phyloP scores from a whole-genome alignment of 768 basidiomycete genomes.

The Lactifluus piperatus region DNA sequence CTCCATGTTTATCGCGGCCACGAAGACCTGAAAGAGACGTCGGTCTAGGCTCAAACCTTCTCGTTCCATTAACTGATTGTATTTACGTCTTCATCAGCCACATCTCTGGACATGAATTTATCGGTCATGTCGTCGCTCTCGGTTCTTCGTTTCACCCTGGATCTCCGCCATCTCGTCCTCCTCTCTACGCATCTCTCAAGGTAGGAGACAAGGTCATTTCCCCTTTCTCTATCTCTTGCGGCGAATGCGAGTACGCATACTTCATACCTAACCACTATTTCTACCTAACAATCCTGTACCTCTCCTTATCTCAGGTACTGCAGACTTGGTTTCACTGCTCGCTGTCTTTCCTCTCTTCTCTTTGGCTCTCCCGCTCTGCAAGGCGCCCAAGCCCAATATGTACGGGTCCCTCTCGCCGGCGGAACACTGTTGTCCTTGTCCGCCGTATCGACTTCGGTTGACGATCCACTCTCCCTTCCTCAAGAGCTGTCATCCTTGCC shows the following conservation, averaged over 20 bases:
- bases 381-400: constrained; percentile 74
- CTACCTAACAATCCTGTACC: not conserved
- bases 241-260: constrained; percentile 71
- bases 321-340: constrained; percentile 61
- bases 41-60: constrained; percentile 23
- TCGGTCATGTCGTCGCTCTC: constrained; percentile 61
- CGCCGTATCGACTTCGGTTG: constrained; percentile 21
- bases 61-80: not conserved
- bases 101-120: constrained; percentile 69
- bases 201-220: constrained; percentile 73
- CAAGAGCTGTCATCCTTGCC: constrained; percentile 30
- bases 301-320: constrained; percentile 48
- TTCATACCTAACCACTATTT: not conserved
- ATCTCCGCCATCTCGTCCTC: constrained; percentile 41
- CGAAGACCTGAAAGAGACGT: constrained; percentile 44
- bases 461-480: constrained; percentile 1
- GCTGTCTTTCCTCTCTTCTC: constrained; percentile 51
- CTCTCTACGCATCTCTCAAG: constrained; percentile 52
- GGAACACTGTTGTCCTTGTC: constrained; percentile 61
- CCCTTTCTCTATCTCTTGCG: constrained; percentile 75
- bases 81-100: constrained; percentile 33
- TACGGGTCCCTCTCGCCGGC: constrained; percentile 71
- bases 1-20: constrained; percentile 68
- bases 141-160: constrained; percentile 46
- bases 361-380: constrained; percentile 61